Base-by-base conservation (phyloP, 2,329 filamentous ascomycete genomes). In the Fusarium caatingaense region DNA sequence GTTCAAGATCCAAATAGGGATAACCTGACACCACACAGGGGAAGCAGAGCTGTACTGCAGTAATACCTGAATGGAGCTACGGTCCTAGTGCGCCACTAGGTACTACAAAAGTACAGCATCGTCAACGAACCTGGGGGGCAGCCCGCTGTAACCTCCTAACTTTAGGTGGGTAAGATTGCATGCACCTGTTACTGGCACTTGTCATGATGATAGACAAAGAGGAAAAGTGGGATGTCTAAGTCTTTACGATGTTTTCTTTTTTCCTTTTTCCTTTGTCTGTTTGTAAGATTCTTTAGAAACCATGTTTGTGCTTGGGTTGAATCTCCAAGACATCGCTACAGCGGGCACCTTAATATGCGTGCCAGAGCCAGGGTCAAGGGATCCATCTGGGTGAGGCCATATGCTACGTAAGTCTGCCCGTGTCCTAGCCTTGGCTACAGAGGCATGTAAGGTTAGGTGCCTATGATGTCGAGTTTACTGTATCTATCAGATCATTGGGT, bases 1-100 rank as follows among this genome's bases (percentile, higher is more conserved):
- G 53, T 54, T 60, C 57, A 30, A 68, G 40, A 55, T 56, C 34
- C 63, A 64, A 69, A 70, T 54, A 67, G 54, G 66, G 66, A 69
- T 65, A 51, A 40, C 37, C 44, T 41, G 20, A 53, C 42, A 27
- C 23, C 25, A 28, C 32, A 47, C 60, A 62, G 62, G 63, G 51
- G 59, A 57, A 41, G 32, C 23, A 41, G 13, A 27, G 18, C 6
- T 23, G 16, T 53, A 53, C 49, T 53, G 32, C 10, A 15, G 13
- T 5, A 42, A 23, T 53, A 50, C 48, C 46, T 21, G 20, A 18
- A 12, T 6, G 20, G 16, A 20, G 10, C 11, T 5, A 11, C 13
- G 20, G 10, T 49, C 11, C 4, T 30, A 21, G 46, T 32, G 27
- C 11, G 8, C 30, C 37, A 18, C 6, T 8, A 44, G 4, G 59